These are phyloP conservation scores for Cucurbitaria berberidis DNA, from an alignment of 2,329 filamentous ascomycete species.

Conservation along the genomic window DNA sequence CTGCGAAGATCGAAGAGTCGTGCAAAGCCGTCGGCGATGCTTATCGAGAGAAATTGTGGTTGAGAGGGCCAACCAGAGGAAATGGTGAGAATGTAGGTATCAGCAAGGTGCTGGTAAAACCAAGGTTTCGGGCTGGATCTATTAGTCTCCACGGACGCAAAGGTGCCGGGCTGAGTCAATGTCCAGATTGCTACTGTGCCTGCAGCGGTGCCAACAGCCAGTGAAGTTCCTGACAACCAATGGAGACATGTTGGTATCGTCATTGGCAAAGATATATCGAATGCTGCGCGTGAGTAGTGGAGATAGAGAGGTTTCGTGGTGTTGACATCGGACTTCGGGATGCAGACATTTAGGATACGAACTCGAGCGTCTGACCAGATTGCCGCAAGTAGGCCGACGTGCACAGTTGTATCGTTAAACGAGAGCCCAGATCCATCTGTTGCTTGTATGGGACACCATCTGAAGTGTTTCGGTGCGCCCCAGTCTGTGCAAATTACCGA, in stretches of 20 bases:
- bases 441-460: conserved; percentile 62
- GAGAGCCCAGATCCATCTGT: conserved; percentile 24
- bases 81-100: conserved; percentile 56
- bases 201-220: conserved; percentile 63
- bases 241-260: conserved; percentile 63
- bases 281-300: conserved; percentile 56
- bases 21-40: conserved; percentile 61
- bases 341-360: conserved; percentile 59
- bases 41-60: conserved; percentile 60
- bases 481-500: conserved; percentile 63
- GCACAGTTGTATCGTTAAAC: conserved; percentile 35
- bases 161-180: conserved; percentile 47
- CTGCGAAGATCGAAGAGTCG: conserved; percentile 62
- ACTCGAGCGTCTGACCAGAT: conserved; percentile 65
- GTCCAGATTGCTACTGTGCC: conserved; percentile 64
- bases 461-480: conserved; percentile 61
- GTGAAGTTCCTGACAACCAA: conserved; percentile 62
- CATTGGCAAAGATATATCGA: conserved; percentile 57
- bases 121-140: conserved; percentile 43
- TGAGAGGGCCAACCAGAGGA: conserved; percentile 60
- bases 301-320: conserved; percentile 37
- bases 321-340: conserved; percentile 12
- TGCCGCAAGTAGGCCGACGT: conserved; percentile 61
- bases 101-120: conserved; percentile 53
- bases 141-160: conserved; percentile 6